Conservation (phyloP, 2,329 filamentous ascomycete species). For the Nannizzia gypsea region DNA sequence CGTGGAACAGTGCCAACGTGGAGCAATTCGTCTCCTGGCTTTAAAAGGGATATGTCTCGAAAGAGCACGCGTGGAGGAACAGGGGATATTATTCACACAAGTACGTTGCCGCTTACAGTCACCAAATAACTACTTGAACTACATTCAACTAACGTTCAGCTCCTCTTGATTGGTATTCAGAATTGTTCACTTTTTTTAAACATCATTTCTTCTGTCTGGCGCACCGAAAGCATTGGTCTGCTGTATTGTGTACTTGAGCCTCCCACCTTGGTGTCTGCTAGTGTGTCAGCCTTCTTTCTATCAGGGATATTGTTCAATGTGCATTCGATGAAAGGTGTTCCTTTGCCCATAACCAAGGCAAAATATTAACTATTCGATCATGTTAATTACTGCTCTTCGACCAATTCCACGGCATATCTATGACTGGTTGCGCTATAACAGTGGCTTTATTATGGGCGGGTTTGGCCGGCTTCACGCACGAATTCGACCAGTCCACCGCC, state of each 20-base stretch:
- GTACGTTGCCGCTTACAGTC: constrained; percentile 8
- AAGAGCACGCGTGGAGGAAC: constrained; percentile 14
- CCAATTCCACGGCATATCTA: no score
- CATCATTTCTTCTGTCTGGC: neutral
- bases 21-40: neutral
- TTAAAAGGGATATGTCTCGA: neutral
- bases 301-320: no score
- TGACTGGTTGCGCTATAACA: no score
- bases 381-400: no score
- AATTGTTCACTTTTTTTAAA: constrained; percentile 1
- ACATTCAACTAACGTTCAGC: neutral
- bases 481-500: no score
- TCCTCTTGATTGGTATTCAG: neutral
- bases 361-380: no score
- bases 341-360: no score
- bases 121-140: neutral
- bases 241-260: neutral
- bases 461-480: no score
- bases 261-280: neutral
- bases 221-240: neutral
- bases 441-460: no score
- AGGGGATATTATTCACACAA: constrained; percentile 14
- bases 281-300: neutral
- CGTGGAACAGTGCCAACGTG: neutral
- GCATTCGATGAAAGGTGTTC: no score